Percentiles rank a stretch among this genome's conserved stretches.
phyloP scores from a whole-genome alignment of 1,284 basidiomycete genomes.

The Rhodofomes roseus region DNA sequence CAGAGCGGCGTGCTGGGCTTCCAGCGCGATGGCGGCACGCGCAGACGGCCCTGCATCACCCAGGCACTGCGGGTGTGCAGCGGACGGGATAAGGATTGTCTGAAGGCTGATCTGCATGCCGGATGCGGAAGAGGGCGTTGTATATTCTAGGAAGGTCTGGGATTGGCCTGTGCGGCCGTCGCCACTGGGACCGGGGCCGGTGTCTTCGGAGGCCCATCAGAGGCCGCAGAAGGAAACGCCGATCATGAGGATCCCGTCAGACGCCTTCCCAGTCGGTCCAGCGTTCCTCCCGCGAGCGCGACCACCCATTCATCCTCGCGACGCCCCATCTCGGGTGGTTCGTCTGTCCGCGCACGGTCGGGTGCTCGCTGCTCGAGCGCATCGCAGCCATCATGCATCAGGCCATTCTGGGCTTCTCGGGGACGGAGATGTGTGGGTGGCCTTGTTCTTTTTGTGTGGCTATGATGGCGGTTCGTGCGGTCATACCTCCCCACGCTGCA shows the following conservation, averaged over 20 bases:
- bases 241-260: constrained; percentile 11
- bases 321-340: background rate
- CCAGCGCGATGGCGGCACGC: background rate
- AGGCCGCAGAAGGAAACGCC: constrained; percentile 5
- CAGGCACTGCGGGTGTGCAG: background rate
- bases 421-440: background rate
- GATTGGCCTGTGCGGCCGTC: background rate
- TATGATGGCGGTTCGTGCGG: background rate
- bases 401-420: background rate
- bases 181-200: constrained; percentile 2
- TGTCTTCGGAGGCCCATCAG: constrained; percentile 2
- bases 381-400: background rate
- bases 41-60: background rate
- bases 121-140: background rate
- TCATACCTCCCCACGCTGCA: background rate
- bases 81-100: constrained; percentile 2
- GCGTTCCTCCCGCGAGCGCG: constrained; percentile 7
- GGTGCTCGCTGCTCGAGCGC: background rate
- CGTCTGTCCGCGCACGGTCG: no score
- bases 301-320: background rate
- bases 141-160: background rate
- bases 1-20: background rate
- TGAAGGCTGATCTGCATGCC: constrained; percentile 7
- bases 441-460: background rate
- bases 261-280: background rate